Conservation (phyloP, 179 eudicot genomes). For the Corrigiola litoralis region DNA sequence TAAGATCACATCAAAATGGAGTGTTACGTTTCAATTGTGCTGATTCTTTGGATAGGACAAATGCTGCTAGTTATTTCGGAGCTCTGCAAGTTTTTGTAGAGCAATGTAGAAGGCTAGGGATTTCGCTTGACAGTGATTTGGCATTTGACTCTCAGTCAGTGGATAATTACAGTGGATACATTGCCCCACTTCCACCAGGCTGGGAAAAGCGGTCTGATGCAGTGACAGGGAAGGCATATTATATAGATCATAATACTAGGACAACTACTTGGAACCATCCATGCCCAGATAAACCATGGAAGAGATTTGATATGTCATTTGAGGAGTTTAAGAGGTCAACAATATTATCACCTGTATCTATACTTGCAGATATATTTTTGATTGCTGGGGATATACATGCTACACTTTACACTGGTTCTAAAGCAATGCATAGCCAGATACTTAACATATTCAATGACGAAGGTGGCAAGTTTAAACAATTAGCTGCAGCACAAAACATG, state of each 20-base stretch:
- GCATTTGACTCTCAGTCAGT: conserved; percentile 60
- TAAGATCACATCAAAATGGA: conserved; percentile 91
- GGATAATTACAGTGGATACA: conserved; percentile 70
- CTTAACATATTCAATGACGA: conserved; percentile 87
- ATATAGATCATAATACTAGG: conserved; percentile 92
- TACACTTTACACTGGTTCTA: conserved; percentile 93
- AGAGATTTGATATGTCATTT: conserved; percentile 94
- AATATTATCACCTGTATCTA: conserved; percentile 75
- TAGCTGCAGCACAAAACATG: conserved; percentile 93
- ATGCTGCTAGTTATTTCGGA: conserved; percentile 97
- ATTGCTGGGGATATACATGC: conserved; percentile 97
- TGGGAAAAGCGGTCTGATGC: conserved; percentile 98
- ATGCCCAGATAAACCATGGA: conserved; percentile 99
- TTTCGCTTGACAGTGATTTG: conserved; percentile 95
- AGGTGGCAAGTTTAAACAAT: conserved; percentile 88
- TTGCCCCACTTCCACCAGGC: conserved; percentile 96
- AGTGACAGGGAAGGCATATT: conserved; percentile 89
- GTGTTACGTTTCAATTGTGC: conserved; percentile 94
- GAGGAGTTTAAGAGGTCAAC: conserved; percentile 94
- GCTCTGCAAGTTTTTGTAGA: conserved; percentile 89
- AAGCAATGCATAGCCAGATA: conserved; percentile 99
- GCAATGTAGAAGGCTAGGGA: conserved; percentile 91
- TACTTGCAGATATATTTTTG: conserved; percentile 80
- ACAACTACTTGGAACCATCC: conserved; percentile 99
- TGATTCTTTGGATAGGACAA: conserved; percentile 95